Percentiles rank a stretch among this genome's conserved stretches.
phyloP scores from a whole-genome alignment of 2,329 filamentous ascomycete genomes.

The Kalmusia sp. region DNA sequence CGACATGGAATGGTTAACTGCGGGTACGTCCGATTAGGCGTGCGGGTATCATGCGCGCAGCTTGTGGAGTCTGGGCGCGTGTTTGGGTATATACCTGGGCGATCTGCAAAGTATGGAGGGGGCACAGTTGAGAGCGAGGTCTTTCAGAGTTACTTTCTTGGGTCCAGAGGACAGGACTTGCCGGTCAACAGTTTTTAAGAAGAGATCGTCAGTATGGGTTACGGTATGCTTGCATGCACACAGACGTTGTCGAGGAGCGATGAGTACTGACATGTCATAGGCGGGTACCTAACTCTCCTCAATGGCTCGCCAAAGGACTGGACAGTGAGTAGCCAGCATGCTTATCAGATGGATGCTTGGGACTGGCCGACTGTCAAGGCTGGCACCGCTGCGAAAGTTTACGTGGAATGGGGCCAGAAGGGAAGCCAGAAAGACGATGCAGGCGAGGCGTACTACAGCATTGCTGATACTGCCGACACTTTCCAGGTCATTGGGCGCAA shows the following conservation, averaged over 20 bases:
- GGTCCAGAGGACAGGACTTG: background rate
- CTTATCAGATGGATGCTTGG: constrained; percentile 50
- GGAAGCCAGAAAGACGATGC: constrained; percentile 40
- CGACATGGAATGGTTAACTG: background rate
- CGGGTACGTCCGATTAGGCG: constrained; percentile 9
- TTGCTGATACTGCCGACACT: constrained; percentile 35
- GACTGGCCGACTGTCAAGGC: constrained; percentile 42
- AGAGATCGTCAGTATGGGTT: constrained; percentile 29
- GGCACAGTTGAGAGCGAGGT: background rate
- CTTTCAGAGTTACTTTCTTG: background rate
- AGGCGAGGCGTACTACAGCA: constrained; percentile 44
- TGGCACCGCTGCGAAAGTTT: constrained; percentile 39
- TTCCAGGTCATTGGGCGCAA: constrained; percentile 42
- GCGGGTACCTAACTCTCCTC: constrained; percentile 46
- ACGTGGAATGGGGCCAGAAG: constrained; percentile 39
- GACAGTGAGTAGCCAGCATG: constrained; percentile 34
- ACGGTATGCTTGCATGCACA: constrained; percentile 21
- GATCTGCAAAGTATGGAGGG: background rate
- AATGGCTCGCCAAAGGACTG: constrained; percentile 52
- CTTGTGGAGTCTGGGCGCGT: background rate
- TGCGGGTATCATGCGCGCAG: background rate
- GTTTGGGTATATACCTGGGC: background rate
- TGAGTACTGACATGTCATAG: constrained; percentile 21
- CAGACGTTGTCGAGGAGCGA: background rate
- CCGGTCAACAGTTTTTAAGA: background rate